Evolutionary conservation across 73 alveolate genomes (phyloP), one percentile per base, ranked within the genome.

Genomic region (Paramecium sexaurelia): DNA sequence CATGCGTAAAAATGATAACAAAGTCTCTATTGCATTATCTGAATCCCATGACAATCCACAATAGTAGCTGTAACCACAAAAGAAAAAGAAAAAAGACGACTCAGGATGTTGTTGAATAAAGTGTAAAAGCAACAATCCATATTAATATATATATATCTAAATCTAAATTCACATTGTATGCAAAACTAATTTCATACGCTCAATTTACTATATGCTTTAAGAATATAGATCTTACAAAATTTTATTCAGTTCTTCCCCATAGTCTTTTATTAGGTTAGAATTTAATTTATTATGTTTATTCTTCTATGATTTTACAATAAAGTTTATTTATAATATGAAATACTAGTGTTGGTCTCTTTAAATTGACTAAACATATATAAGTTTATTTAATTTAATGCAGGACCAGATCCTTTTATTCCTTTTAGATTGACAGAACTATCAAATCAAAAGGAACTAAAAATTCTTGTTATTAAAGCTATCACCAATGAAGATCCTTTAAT

Each of bases 91-190:
- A 71, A 43, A 68, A 40, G 73, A 47, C 1, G 75, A 88, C 7
- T 37, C 56, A 32, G 87, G 91, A 55, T 55, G 94, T 61, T 88
- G 94, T 69, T 88, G 94, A 78, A 71, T 11, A 51, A 51, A 51
- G 27, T 51, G 67, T 51, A n/a, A 51, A 51, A 51, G 32, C 67
- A 51, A 51, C 67, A 51, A 51, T 51, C 15, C 67, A 51, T 51
- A 51, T 51, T 51, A 51, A 43, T 43, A 51, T 51, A 51, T 35
- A 71, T 71, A 71, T 24, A 56, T 24, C 33, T 56, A 56, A 24
- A 11, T 4, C 13, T 27, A 71, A 68, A 27, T 68, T 35, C 56
- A 71, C 56, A 71, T 71, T 36, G 4, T 13, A n/a, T 71, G 56
- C 66, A 37, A n/a, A 33, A 6, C 66, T 71, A 5, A 71, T 71